Evolutionary conservation across 768 basidiomycete genomes (phyloP).

Genomic region (Suillus hirtellus): DNA sequence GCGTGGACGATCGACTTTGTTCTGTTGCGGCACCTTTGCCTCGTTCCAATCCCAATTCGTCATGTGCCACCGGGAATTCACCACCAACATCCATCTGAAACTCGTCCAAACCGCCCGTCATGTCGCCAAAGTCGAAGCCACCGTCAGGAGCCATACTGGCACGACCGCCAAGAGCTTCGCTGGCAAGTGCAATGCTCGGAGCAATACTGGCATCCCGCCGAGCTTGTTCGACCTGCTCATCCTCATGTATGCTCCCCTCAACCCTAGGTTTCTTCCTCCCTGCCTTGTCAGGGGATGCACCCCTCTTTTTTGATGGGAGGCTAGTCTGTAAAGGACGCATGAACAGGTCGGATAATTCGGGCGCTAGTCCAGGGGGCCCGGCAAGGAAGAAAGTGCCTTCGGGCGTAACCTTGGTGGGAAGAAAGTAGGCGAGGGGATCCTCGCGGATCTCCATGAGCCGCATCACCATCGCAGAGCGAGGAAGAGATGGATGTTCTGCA

Average conservation of each 20-base stretch:
- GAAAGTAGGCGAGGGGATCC: slow-evolving; percentile 82
- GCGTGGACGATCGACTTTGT: slow-evolving; percentile 66
- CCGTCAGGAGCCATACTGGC: slow-evolving; percentile 56
- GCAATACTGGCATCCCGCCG: slow-evolving; percentile 68
- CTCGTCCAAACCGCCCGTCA: slow-evolving; percentile 58
- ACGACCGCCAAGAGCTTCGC: slow-evolving; percentile 53
- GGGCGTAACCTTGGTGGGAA: slow-evolving; percentile 75
- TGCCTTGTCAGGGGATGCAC: slow-evolving; percentile 54
- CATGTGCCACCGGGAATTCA: slow-evolving; percentile 39
- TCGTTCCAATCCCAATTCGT: slow-evolving; percentile 36
- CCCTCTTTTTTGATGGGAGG: slow-evolving; percentile 58
- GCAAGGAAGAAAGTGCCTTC: slow-evolving; percentile 79
- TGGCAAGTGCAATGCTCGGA: slow-evolving; percentile 57
- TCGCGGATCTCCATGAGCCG: slow-evolving; percentile 83
- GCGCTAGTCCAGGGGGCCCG: slow-evolving; percentile 81
- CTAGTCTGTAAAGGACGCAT: slow-evolving; percentile 66
- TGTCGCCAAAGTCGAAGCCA: slow-evolving; percentile 63
- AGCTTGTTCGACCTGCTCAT: slow-evolving; percentile 68
- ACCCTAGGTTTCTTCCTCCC: slow-evolving; percentile 61
- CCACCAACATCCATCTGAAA: slow-evolving; percentile 68
- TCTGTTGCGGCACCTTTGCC: slow-evolving; percentile 54
- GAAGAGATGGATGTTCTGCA: slow-evolving; percentile 81
- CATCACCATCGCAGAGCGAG: slow-evolving; percentile 82
- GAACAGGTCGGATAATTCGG: slow-evolving; percentile 83
- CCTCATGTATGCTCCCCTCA: slow-evolving; percentile 46